Evolutionary conservation across 2,329 filamentous ascomycete genomes (phyloP).

Genomic region (Plectosphaerella sp.): DNA sequence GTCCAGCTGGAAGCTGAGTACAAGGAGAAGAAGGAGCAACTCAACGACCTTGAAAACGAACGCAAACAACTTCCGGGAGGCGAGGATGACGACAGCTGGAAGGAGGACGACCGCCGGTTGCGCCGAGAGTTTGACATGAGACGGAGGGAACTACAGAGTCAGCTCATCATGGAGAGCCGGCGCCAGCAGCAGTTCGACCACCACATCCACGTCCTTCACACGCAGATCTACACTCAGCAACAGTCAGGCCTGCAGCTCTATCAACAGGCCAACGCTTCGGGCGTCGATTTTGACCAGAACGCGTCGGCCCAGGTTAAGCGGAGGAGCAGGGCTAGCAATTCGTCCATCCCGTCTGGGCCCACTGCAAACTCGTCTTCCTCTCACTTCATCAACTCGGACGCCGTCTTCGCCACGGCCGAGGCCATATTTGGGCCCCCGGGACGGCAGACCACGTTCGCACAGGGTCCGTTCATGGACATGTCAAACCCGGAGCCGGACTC

Average conservation of each 20-base stretch:
- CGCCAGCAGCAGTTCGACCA: slow-evolving; percentile 41
- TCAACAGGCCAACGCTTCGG: slow-evolving; percentile 37
- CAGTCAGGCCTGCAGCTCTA: slow-evolving; percentile 40
- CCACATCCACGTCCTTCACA: slow-evolving; percentile 37
- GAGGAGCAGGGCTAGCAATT: slow-evolving; percentile 43
- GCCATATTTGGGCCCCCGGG: slow-evolving; percentile 31
- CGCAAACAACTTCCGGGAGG: slow-evolving; percentile 58
- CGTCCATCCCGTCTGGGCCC: slow-evolving; percentile 34
- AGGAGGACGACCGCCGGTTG: slow-evolving; percentile 45
- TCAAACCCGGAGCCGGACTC: slow-evolving; percentile 25
- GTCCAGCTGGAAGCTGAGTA: slow-evolving; percentile 67
- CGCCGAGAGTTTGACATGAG: slow-evolving; percentile 52
- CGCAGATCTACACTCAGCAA: slow-evolving; percentile 40
- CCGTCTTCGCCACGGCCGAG: slow-evolving; percentile 29
- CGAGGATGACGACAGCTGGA: slow-evolving; percentile 56
- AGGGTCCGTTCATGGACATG: slow-evolving; percentile 48
- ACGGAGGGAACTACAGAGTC: slow-evolving; percentile 48
- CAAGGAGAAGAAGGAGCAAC: slow-evolving; percentile 51
- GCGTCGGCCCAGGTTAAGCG: slow-evolving; percentile 38
- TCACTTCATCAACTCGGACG: slow-evolving; percentile 31
- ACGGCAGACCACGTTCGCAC: slow-evolving; percentile 44
- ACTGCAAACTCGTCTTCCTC: neutral
- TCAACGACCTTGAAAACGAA: slow-evolving; percentile 71
- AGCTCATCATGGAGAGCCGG: slow-evolving; percentile 41
- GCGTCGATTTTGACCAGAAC: slow-evolving; percentile 42